These are phyloP conservation scores for Cryptococcus sp. DNA, from an alignment of 1,284 basidiomycete species.

Conservation along the genomic window DNA sequence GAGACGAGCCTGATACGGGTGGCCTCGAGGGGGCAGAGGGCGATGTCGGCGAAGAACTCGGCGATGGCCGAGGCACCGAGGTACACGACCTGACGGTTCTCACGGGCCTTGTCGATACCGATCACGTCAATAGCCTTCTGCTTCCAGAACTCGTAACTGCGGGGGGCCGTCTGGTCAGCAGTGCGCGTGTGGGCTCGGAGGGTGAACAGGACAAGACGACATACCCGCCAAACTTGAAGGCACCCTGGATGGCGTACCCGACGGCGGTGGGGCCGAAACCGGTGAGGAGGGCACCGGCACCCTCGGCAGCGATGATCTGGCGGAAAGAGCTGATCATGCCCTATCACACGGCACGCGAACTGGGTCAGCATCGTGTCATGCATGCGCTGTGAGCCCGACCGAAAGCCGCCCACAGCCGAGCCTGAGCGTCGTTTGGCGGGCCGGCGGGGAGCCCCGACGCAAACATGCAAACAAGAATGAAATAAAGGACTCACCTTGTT, in stretches of 20 bases:
- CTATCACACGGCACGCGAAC: constrained; percentile 24
- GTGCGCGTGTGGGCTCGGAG: background rate
- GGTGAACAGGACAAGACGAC: background rate
- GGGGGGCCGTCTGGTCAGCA: background rate
- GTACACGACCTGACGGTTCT: constrained; percentile 93
- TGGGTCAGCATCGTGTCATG: background rate
- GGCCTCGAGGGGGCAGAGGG: constrained; percentile 55
- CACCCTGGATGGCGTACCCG: constrained; percentile 93
- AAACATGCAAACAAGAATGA: background rate
- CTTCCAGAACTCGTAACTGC: constrained; percentile 86
- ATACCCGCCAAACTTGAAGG: constrained; percentile 89
- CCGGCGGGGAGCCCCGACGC: background rate
- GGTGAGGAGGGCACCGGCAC: constrained; percentile 82
- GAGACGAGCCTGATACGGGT: constrained; percentile 60
- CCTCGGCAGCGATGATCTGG: constrained; percentile 76
- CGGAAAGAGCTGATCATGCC: constrained; percentile 71
- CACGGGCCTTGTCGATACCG: constrained; percentile 74
- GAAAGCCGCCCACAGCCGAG: too few species aligned
- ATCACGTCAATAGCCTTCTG: constrained; percentile 80
- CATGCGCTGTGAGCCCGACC: background rate
- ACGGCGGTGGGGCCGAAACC: constrained; percentile 87
- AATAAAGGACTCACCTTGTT: constrained; percentile 52
- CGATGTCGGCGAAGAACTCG: constrained; percentile 90
- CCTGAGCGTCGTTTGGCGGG: too few species aligned
- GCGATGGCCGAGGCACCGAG: constrained; percentile 88